Percentiles rank a stretch among this genome's conserved stretches.
Conservation (phyloP, 1,139 yeast genomes). For the Candida anutae region DNA sequence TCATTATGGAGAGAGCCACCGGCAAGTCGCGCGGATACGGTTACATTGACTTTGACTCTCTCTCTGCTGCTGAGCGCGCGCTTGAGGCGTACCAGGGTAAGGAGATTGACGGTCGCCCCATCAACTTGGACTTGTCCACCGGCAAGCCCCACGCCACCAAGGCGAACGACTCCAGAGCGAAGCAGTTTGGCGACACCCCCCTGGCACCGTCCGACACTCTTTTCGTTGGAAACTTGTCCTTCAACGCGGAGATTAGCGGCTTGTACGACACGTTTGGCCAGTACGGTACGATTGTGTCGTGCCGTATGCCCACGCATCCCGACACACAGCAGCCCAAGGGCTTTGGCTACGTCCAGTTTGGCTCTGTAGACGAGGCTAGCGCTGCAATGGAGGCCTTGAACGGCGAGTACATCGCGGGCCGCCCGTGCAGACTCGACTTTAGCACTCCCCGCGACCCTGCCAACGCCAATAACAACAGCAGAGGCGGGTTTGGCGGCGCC, state of each 20-base stretch:
- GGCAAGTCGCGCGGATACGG: slow-evolving; percentile 98
- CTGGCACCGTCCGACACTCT: slow-evolving; percentile 92
- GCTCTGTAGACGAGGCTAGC: slow-evolving; percentile 82
- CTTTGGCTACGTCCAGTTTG: slow-evolving; percentile 93
- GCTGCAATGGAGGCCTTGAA: slow-evolving; percentile 81
- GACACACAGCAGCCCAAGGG: slow-evolving; percentile 99
- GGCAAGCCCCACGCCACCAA: slow-evolving; percentile 60
- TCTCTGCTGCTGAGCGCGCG: slow-evolving; percentile 82
- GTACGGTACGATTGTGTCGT: slow-evolving; percentile 76
- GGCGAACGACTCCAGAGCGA: slow-evolving; percentile 67
- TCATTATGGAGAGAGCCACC: slow-evolving; percentile 83
- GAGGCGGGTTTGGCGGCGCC: slow-evolving; percentile 37
- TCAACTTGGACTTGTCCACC: slow-evolving; percentile 87
- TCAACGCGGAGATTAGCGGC: slow-evolving; percentile 76
- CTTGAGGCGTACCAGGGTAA: slow-evolving; percentile 78
- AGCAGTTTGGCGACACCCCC: slow-evolving; percentile 80
- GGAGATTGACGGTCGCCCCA: slow-evolving; percentile 95
- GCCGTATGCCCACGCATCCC: slow-evolving; percentile 96
- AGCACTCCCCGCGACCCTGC: slow-evolving; percentile 74
- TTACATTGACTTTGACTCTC: slow-evolving; percentile 84
- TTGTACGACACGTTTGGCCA: slow-evolving; percentile 66
- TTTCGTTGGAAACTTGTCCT: slow-evolving; percentile 91
- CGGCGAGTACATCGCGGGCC: slow-evolving; percentile 84
- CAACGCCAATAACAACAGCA: slow-evolving; percentile 20
- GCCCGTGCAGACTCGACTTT: slow-evolving; percentile 91